Conservation (phyloP, 768 basidiomycete species). For the Guyanaporus albipodus region DNA sequence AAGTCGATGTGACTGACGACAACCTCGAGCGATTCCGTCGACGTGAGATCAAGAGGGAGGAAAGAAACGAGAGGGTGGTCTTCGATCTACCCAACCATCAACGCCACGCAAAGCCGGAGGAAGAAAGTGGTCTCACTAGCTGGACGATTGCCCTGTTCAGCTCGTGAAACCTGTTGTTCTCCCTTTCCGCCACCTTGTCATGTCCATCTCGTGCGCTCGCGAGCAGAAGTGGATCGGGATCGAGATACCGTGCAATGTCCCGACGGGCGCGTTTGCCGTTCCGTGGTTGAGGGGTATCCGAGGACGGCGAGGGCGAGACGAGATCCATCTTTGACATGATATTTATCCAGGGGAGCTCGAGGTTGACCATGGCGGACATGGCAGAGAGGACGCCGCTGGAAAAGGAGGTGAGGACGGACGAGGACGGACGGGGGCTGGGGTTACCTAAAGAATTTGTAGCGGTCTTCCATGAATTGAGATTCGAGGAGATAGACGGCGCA, state of each 20-base stretch:
- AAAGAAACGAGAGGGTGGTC: slow-evolving; percentile 98
- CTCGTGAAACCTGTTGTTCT: slow-evolving; percentile 86
- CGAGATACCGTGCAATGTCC: slow-evolving; percentile 92
- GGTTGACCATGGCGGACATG: slow-evolving; percentile 98
- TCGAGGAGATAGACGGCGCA: slow-evolving; percentile 92
- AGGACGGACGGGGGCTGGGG: slow-evolving; percentile 1
- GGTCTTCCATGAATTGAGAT: slow-evolving; percentile 99
- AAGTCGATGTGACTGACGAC: slow-evolving; percentile 96
- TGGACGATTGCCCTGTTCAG: slow-evolving; percentile 95
- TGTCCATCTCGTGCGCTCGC: slow-evolving; percentile 47
- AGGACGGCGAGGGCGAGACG: slow-evolving; percentile 45
- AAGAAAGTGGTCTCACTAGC: slow-evolving; percentile 51
- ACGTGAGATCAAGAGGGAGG: slow-evolving; percentile 87
- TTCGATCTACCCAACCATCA: slow-evolving; percentile 65
- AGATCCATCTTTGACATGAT: slow-evolving; percentile 99
- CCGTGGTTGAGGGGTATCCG: slow-evolving; percentile 48
- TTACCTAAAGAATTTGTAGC: slow-evolving; percentile 96
- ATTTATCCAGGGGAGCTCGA: slow-evolving; percentile 96
- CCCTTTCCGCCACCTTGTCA: slow-evolving; percentile 41
- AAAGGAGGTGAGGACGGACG: slow-evolving; percentile 4
- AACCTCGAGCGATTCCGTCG: slow-evolving; percentile 83
- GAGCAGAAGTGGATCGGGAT: slow-evolving; percentile 90
- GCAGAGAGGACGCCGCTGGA: slow-evolving; percentile 88
- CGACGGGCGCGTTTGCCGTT: slow-evolving; percentile 70
- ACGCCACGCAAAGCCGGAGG: neutral